Base-by-base conservation (phyloP, 75 land plant genomes). In the Chamaecyparis obtusa region DNA sequence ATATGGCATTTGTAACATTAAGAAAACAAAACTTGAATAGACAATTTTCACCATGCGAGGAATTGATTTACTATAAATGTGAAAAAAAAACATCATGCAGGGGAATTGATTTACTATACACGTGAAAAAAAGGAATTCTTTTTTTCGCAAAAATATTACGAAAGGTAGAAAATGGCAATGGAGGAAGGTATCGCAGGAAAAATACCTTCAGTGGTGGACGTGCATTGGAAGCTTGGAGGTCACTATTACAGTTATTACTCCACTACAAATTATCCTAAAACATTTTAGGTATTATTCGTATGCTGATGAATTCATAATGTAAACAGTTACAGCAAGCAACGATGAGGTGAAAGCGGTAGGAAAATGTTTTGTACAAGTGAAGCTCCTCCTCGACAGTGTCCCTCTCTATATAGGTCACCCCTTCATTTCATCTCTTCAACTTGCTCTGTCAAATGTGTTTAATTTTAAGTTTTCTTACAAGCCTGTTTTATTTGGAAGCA, bases 151-250 rank as follows among this genome's bases (percentile, higher is more conserved):
- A 10, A 8, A 4, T 8, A 48, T 48, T 9, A 51, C 54, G 15
- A 9, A 51, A 24, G 69, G 5, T 21, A 5, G n/a, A 60, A 6
- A 6, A 60, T 60, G 69, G 69, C 27, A 21, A 6, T 21, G 27
- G 69, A 6, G 27, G n/a, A 24, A 60, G 69, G 69, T 7, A 33
- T 6, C 2, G 76, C 33, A 32, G 36, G 76, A 32, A 33, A 72
- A 72, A 13, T 72, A 11, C 76, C 76, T 9, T 72, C 36, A 14
- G 10, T 72, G 36, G 15, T 72, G 36, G 36, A 72, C 36, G 32
- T 72, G 76, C 76, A 36, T 0, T 72, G 76, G 76, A 72, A 72
- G 36, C 76, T 72, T 32, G 76, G 76, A 72, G 76, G 76, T 72
- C 76, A 33, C 76, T 11, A 33, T 9, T 27, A 72, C 76, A 33